These are phyloP conservation scores for Ceratopteris richardii DNA, from an alignment of 75 land plant genomes.

Conservation along the genomic window DNA sequence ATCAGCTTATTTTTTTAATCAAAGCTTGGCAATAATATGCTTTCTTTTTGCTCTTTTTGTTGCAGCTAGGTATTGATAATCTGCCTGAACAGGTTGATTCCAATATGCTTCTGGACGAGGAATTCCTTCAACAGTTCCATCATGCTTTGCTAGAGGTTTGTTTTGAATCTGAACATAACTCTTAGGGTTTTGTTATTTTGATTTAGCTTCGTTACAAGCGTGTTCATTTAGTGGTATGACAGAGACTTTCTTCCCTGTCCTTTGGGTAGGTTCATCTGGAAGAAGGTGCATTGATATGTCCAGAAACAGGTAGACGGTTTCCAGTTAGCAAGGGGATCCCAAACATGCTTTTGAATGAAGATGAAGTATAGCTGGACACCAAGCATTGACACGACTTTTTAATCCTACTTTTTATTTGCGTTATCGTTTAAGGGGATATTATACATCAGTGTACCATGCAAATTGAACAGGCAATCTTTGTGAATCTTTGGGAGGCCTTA, in stretches of 20 bases:
- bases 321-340: conserved; percentile 83
- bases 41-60: background rate
- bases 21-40: no score
- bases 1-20: no score
- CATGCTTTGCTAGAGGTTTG: conserved; percentile 75
- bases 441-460: no score
- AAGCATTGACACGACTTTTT: no score
- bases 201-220: no score
- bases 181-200: background rate
- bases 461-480: no score
- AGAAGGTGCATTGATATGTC: conserved; percentile 76
- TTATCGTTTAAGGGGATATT: no score
- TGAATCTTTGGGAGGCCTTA: no score
- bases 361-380: conserved; percentile 48
- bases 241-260: no score
- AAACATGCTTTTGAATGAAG: conserved; percentile 87
- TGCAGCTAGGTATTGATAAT: conserved; percentile 45
- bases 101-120: conserved; percentile 54
- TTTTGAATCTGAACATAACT: background rate
- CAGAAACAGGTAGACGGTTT: conserved; percentile 69
- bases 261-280: conserved; percentile 55
- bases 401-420: no score
- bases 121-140: conserved; percentile 57
- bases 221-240: no score
- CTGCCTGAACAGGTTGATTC: conserved; percentile 70